Base-by-base conservation (phyloP, 1,139 yeast species). In the Spathaspora jeffriesii region DNA sequence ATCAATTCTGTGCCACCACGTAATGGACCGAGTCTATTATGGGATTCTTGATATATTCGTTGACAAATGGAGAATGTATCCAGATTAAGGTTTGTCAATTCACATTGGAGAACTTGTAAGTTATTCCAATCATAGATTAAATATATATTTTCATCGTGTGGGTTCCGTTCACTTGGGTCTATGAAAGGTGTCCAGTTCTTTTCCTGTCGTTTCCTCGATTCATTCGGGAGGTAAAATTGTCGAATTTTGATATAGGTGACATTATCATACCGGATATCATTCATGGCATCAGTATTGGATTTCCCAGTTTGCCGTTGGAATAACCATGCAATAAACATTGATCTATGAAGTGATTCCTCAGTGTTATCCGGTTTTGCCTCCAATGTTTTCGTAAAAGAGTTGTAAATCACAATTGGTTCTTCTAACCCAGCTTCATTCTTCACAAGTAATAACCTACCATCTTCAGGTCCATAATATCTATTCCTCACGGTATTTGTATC, bases 121-220 rank as follows among this genome's bases (percentile, higher is more conserved):
- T 64, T 58, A 18, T 70, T 60, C 76, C 77, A 73, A 38, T 76
- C 55, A 53, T 70, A 72, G 7, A 73, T 63, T 32, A 72, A 62
- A 50, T 67, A 58, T 17, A 74, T 47, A 34, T 53, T 50, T 36
- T 59, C 58, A 53, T 73, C 78, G 43, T 52, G 45, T 17, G 46
- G 46, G 5, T 47, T 45, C 44, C 72, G 59, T 23, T 59, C 62
- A 2, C 41, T 42, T 20, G 56, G 55, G 50, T 68, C 65, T 14
- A 70, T 50, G 48, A 73, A 62, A 0, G 79, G 79, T 2, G 77
- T 70, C 79, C 79, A 74, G 53, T 74, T 74, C 54, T 74, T 74
- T 50, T 73, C 76, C 14, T 43, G 32, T 32, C 22, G n/a, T 17
- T 44, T 43, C 21, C 53, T 15, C 55, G 13, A 57, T 56, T 10